phyloP scores from a whole-genome alignment of 257 asterid species.

The Solanum verrucosum region DNA sequence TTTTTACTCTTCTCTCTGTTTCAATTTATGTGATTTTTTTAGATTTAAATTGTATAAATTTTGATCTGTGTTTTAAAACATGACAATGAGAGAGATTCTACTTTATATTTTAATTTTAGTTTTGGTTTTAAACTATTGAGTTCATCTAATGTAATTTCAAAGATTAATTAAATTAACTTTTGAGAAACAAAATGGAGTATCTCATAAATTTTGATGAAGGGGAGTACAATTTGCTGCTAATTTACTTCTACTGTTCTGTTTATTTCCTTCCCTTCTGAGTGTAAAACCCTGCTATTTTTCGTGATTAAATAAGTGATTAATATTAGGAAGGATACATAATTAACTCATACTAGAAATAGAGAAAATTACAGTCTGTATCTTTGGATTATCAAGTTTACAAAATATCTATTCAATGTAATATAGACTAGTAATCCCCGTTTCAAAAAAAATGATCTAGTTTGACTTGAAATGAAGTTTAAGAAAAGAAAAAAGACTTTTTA shows the following conservation, averaged over 20 bases:
- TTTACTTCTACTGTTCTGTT: background rate
- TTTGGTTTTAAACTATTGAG: background rate
- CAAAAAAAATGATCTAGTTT: no score
- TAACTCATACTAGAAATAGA: background rate
- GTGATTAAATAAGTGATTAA: background rate
- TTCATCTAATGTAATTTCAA: background rate
- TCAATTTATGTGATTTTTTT: no score
- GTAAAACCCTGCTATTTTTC: background rate
- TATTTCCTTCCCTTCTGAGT: background rate
- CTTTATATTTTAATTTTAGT: background rate
- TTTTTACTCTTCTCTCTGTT: background rate
- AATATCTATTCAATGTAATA: no score
- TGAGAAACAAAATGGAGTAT: background rate
- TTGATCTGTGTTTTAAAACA: no score
- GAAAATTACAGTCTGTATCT: background rate
- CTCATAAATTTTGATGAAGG: background rate
- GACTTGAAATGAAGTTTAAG: no score
- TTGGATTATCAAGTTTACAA: no score
- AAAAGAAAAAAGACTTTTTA: no score
- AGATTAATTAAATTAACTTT: background rate
- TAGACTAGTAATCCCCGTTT: no score
- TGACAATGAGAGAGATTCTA: no score
- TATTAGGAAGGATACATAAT: background rate
- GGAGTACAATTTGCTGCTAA: background rate
- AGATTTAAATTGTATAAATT: no score